Percentiles rank a stretch among this genome's conserved stretches.
Evolutionary conservation across 169 alveolate genomes (phyloP).

Genomic region (Plasmodium berghei): DNA sequence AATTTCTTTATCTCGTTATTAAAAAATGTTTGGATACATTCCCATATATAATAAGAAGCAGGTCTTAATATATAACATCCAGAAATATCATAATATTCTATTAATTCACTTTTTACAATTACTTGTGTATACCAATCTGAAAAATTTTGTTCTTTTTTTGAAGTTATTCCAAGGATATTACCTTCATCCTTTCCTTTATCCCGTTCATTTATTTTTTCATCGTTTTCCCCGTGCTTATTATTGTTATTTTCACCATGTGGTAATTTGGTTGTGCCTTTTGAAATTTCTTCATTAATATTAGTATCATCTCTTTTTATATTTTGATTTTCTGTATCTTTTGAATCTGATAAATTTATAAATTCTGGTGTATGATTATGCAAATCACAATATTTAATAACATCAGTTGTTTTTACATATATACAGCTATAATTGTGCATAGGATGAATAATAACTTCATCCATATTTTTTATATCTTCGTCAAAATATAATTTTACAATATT

Average conservation of each 20-base stretch:
- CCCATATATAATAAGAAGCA: constrained; percentile 98
- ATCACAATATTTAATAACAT: constrained; percentile 72
- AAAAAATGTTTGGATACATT: constrained; percentile 93
- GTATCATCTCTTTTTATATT: constrained; percentile 1
- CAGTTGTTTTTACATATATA: constrained; percentile 68
- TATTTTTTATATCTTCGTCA: constrained; percentile 71
- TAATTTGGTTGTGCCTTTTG: constrained; percentile 5
- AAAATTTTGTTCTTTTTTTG: constrained; percentile 86
- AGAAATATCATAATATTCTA: constrained; percentile 98
- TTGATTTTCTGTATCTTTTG: background rate
- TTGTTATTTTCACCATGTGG: constrained; percentile 11
- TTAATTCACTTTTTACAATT: constrained; percentile 96
- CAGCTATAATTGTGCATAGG: constrained; percentile 76
- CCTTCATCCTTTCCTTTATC: constrained; percentile 10
- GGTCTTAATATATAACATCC: constrained; percentile 99
- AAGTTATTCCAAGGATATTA: constrained; percentile 85
- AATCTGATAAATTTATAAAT: constrained; percentile 25
- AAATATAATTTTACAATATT: constrained; percentile 22
- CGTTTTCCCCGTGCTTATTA: constrained; percentile 16
- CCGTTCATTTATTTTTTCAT: background rate
- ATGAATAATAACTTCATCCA: constrained; percentile 76
- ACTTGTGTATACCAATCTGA: constrained; percentile 93
- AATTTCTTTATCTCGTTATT: constrained; percentile 91
- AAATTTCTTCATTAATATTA: constrained; percentile 18
- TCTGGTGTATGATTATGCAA: constrained; percentile 57